Evolutionary conservation across 345 rosid species (phyloP).

Genomic region (Carallia brachiata): DNA sequence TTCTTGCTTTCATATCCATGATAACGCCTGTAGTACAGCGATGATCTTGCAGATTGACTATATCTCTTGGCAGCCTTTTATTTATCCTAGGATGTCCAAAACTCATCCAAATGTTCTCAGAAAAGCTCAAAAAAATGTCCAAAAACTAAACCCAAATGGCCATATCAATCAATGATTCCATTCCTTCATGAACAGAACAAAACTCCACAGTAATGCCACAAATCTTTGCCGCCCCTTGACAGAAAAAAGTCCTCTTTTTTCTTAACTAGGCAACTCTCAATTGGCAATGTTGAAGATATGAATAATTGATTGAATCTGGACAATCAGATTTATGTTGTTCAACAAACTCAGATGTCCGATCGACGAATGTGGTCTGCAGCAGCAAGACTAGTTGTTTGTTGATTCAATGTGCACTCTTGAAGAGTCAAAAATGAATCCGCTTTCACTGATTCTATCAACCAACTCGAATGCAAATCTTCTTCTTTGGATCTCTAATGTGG

Average conservation of each 20-base stretch:
- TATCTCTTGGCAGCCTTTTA: conserved; percentile 13
- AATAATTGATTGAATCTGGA: too few species aligned
- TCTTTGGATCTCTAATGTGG: neutral
- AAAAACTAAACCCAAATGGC: too few species aligned
- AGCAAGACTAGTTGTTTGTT: neutral
- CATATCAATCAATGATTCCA: too few species aligned
- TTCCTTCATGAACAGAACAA: neutral
- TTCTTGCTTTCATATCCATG: conserved; percentile 31
- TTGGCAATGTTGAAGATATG: too few species aligned
- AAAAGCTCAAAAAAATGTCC: too few species aligned
- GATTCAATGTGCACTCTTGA: neutral
- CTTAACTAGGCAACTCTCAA: too few species aligned
- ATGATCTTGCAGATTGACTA: conserved; percentile 22
- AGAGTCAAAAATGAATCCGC: neutral
- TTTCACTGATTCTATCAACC: neutral
- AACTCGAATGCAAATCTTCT: neutral
- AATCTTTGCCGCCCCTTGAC: neutral
- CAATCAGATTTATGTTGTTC: too few species aligned
- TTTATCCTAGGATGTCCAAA: conserved; percentile 18
- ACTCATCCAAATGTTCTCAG: conserved; percentile 13
- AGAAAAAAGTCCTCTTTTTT: neutral
- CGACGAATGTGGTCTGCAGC: too few species aligned
- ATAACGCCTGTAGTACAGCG: conserved; percentile 16
- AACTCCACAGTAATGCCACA: too few species aligned
- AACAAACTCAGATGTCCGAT: neutral